Base-by-base conservation (phyloP, 2,329 filamentous ascomycete species). In the Alternaria postmessia region DNA sequence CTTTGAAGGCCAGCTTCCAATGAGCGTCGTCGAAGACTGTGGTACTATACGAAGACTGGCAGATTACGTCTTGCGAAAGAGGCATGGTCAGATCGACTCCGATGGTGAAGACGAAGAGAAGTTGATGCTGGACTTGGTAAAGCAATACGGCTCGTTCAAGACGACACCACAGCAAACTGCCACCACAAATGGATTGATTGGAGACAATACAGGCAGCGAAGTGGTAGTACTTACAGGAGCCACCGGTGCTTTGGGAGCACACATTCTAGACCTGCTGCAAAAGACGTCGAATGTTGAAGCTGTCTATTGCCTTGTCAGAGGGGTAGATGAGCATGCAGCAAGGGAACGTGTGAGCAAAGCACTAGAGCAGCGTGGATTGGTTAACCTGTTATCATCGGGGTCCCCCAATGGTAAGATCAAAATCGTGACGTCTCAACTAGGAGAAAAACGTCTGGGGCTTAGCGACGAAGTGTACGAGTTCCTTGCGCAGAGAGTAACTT, bases 11-110 rank as follows among this genome's bases (percentile, higher is more conserved):
- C 67, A 75, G 0, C 68, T 89, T 1, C 86, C 87, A 0, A 77
- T 85, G 60, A 89, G 86, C 58, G 71, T 89, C 1, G 82, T 90
- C 0, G 88, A 89, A 63, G 86, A 89, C 59, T 83, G 83, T 56
- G 85, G 86, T 1, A 87, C 81, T 2, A 76, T 88, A n/a, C 64
- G 79, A 16, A 73, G 76, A 44, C 71, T 83, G 14, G 70, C 73
- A 20, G 68, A 79, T 11, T 78, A 76, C 51, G 69, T 85, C 8
- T 54, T 79, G 24, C 72, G 76, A 43, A 74, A 75, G 43, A 73
- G 83, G 38, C 72, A 80, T 52, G 79, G 80, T 43, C 68, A 75
- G 26, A 49, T 62, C n/a, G 66, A 74, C 18, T 64, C 66, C 18
- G 54, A 68, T 4, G 68, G 65, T 14, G 73, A 80, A 34, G 75